phyloP scores from a whole-genome alignment of 139 green algal species.

The Chlorella ohadii region DNA sequence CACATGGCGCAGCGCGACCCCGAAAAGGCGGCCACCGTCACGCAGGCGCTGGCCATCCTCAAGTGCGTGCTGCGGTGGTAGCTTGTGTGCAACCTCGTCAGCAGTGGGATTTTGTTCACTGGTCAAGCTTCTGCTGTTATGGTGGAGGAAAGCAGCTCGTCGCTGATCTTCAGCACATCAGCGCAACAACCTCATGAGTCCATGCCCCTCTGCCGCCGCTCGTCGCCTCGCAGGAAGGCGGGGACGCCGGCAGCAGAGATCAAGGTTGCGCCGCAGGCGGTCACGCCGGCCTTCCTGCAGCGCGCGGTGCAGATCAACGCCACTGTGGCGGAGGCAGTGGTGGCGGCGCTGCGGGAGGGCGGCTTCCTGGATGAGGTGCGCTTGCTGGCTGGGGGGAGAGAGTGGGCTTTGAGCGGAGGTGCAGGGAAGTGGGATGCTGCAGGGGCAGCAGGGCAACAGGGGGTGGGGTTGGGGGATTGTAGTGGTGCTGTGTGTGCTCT shows the following conservation, averaged over 20 bases:
- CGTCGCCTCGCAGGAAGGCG: slow-evolving; percentile 38
- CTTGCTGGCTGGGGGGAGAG: background rate
- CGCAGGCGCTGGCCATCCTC: slow-evolving; percentile 26
- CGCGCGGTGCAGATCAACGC: slow-evolving; percentile 19
- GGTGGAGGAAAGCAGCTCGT: no score
- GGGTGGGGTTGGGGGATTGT: no score
- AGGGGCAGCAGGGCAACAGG: background rate
- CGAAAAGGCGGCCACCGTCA: slow-evolving; percentile 40
- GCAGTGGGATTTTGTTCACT: no score
- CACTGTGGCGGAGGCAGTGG: slow-evolving; percentile 17
- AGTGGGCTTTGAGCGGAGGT: background rate
- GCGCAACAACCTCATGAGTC: no score
- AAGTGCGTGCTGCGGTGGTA: background rate
- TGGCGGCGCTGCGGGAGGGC: slow-evolving; percentile 15
- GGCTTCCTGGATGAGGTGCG: slow-evolving; percentile 14
- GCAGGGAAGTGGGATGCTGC: background rate
- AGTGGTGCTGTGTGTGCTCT: no score
- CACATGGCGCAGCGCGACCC: slow-evolving; percentile 69
- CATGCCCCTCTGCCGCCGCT: no score
- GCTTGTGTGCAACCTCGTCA: background rate
- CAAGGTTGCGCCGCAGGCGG: slow-evolving; percentile 23
- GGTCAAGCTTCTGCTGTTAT: no score
- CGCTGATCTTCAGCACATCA: no score
- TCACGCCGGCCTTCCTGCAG: slow-evolving; percentile 45
- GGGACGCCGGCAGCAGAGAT: slow-evolving; percentile 32